phyloP scores from a whole-genome alignment of 2,329 filamentous ascomycete species.

The Pseudocercospora macadamiae region DNA sequence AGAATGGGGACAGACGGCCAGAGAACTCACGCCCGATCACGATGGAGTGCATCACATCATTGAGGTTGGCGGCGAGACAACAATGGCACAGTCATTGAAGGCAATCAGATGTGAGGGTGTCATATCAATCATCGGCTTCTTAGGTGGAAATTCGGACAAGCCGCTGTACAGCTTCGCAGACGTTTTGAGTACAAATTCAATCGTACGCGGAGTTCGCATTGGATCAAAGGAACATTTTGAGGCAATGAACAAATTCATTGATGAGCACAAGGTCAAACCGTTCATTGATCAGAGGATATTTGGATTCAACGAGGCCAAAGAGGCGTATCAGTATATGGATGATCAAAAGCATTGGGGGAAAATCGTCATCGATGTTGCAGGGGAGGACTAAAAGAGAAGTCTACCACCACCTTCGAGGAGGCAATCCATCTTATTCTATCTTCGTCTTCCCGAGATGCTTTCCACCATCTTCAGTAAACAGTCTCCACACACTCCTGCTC shows the following conservation, averaged over 20 bases:
- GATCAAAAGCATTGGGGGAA: slow-evolving; percentile 53
- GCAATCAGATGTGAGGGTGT: slow-evolving; percentile 53
- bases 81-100: slow-evolving; percentile 55
- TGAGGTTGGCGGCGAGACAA: slow-evolving; percentile 65
- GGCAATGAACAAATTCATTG: slow-evolving; percentile 62
- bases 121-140: slow-evolving; percentile 59
- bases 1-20: slow-evolving; percentile 59
- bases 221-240: slow-evolving; percentile 59
- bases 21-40: slow-evolving; percentile 53
- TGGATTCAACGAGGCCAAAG: slow-evolving; percentile 53
- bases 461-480: slow-evolving; percentile 7
- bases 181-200: slow-evolving; percentile 53
- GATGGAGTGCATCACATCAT: slow-evolving; percentile 65
- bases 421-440: slow-evolving; percentile 9
- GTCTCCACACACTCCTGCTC: slow-evolving; percentile 12
- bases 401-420: background rate
- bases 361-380: slow-evolving; percentile 35
- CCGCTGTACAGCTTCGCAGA: slow-evolving; percentile 57
- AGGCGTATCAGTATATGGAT: slow-evolving; percentile 50
- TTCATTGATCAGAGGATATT: slow-evolving; percentile 62
- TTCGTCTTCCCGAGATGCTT: slow-evolving; percentile 6
- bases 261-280: slow-evolving; percentile 60
- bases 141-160: slow-evolving; percentile 51
- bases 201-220: slow-evolving; percentile 60
- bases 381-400: slow-evolving; percentile 6